Evolutionary conservation across 176 grass and related monocot species (phyloP), one percentile per base, ranked within the genome.

Genomic region (Puya raimondii): DNA sequence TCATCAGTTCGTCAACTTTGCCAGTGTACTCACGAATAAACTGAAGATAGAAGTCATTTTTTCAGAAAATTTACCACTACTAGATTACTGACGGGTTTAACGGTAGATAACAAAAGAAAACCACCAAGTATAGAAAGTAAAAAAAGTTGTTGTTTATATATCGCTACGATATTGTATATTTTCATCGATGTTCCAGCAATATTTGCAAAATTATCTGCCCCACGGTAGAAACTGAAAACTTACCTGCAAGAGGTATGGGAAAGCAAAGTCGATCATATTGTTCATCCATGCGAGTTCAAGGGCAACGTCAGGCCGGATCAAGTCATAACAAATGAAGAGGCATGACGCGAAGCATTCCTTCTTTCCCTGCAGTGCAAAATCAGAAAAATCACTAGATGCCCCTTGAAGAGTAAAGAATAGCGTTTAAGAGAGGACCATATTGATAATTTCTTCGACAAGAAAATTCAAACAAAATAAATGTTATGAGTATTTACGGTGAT

Each of bases 251-350:
- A 99, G 71, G 81, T 88, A 99, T 72, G 95, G 95, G 82, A 99
- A 94, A 68, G 89, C 86, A 80, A 99, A 94, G 78, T 94, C 95
- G 18, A 99, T 48, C 87, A 99, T 91, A 75, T 90, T 90, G 74
- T 99, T 99, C 70, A 90, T 86, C 90, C 95, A 99, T 27, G 95
- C 95, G 80, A 94, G 95, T 78, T 99, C 95, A 74, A 99, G 90
- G 48, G 85, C 90, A 75, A 99, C 87, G 84, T 99, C 95, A 1
- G 87, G 84, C 1, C 95, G 87, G 51, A 99, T 92, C 73, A 99
- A 68, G 64, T 99, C 90, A 22, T 99, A 99, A 50, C 95, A 99
- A 72, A 94, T 91, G 80, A 99, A 99, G 47, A 99, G 95, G 80
- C 90, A 94, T 13, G 95, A 87, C 67, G 95, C 90, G 79, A 99